A percentile compares a stretch with the other conserved stretches of the same genome.
Evolutionary conservation across 208 protist genomes (phyloP).

Genomic region (Leishmania martiniquensis): DNA sequence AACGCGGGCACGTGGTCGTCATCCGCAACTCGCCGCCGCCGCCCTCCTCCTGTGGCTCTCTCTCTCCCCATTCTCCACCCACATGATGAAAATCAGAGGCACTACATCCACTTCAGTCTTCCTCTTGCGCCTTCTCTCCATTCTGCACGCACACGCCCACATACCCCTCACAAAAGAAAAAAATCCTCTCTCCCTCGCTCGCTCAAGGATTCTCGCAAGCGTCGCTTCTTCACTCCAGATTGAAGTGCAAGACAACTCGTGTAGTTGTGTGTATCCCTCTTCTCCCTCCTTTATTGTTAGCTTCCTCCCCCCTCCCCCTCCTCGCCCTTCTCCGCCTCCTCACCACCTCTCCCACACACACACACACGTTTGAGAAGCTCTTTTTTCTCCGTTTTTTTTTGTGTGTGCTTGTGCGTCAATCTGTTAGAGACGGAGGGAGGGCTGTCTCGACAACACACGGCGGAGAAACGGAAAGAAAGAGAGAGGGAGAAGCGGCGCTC

Average conservation of each 20-base stretch:
- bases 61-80: not conserved
- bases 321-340: not conserved
- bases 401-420: no score
- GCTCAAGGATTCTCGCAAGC: not conserved
- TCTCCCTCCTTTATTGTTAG: not conserved
- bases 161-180: no score
- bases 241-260: not conserved
- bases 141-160: no score
- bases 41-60: not conserved
- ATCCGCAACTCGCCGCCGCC: not conserved
- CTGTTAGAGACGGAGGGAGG: no score
- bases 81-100: not conserved
- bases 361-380: not conserved
- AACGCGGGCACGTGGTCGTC: not conserved
- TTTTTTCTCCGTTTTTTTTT: no score
- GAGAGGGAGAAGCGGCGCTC: no score
- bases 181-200: not conserved
- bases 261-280: not conserved
- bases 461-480: not conserved
- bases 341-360: not conserved
- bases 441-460: no score
- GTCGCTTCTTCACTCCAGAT: not conserved
- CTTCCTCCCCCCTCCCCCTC: not conserved
- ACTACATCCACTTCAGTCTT: not conserved
- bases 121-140: no score